Evolutionary conservation across 2,329 filamentous ascomycete genomes (phyloP).

Genomic region (Metarhizium brunneum): DNA sequence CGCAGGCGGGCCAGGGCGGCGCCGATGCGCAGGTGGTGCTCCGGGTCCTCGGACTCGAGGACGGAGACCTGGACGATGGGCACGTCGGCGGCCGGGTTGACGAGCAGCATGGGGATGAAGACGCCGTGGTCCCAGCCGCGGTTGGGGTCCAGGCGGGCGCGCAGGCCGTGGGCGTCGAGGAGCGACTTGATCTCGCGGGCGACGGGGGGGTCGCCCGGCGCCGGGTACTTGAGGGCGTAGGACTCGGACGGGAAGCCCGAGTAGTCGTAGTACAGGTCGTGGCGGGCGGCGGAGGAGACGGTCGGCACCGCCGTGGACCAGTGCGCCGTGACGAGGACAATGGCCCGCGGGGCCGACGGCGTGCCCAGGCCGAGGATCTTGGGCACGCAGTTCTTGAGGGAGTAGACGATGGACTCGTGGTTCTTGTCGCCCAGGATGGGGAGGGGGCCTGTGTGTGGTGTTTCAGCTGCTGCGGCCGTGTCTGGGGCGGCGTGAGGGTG

Average conservation of each 20-base stretch:
- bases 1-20: slow-evolving; percentile 41
- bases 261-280: slow-evolving; percentile 48
- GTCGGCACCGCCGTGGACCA: slow-evolving; percentile 41
- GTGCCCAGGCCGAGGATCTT: slow-evolving; percentile 45
- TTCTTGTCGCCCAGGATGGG: slow-evolving; percentile 46
- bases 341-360: slow-evolving; percentile 37
- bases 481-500: no score
- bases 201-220: slow-evolving; percentile 43
- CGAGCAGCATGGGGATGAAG: slow-evolving; percentile 47
- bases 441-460: slow-evolving; percentile 36
- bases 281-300: slow-evolving; percentile 39
- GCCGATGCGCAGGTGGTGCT: slow-evolving; percentile 41
- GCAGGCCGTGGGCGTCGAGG: slow-evolving; percentile 36
- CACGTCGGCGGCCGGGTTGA: slow-evolving; percentile 39
- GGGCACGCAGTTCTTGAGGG: slow-evolving; percentile 43
- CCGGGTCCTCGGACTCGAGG: slow-evolving; percentile 39
- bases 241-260: slow-evolving; percentile 46
- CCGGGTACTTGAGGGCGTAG: slow-evolving; percentile 47
- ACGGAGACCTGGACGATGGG: slow-evolving; percentile 51
- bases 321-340: slow-evolving; percentile 49
- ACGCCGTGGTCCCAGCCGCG: slow-evolving; percentile 53
- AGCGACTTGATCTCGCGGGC: slow-evolving; percentile 38
- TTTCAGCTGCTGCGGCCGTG: neutral
- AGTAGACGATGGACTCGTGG: slow-evolving; percentile 40
- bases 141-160: slow-evolving; percentile 25